Evolutionary conservation across 495 filamentous ascomycete genomes (phyloP).

Genomic region (Immersiella caudata): DNA sequence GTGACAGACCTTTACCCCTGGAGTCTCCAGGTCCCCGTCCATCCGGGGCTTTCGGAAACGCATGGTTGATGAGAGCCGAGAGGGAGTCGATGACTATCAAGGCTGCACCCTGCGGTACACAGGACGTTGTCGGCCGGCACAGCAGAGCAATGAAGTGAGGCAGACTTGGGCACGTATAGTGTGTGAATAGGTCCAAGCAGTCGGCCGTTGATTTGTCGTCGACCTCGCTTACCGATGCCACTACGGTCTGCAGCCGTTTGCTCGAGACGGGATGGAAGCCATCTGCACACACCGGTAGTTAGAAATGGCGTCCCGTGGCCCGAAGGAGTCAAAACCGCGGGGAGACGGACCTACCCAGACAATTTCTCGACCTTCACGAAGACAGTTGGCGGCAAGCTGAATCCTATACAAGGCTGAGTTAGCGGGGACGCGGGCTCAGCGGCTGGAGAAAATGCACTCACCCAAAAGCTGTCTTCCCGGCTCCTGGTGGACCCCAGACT

Average conservation of each 20-base stretch:
- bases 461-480: conserved; percentile 86
- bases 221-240: conserved; percentile 10
- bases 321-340: conserved; percentile 13
- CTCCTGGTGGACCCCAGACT: conserved; percentile 84
- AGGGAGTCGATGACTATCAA: conserved; percentile 79
- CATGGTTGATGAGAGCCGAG: conserved; percentile 70
- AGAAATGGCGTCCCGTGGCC: conserved; percentile 16
- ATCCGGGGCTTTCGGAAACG: conserved; percentile 59
- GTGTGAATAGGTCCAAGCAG: conserved; percentile 28
- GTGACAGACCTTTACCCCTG: conserved; percentile 32
- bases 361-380: conserved; percentile 64
- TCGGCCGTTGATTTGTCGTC: conserved; percentile 8
- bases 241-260: conserved; percentile 30
- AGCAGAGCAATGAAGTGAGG: conserved; percentile 79
- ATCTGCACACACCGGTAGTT: conserved; percentile 30
- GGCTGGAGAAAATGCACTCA: conserved; percentile 39
- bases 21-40: conserved; percentile 26
- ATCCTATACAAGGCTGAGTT: conserved; percentile 51
- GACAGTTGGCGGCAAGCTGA: conserved; percentile 65
- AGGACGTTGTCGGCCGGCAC: conserved; percentile 58
- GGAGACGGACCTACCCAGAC: conserved; percentile 80
- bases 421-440: neutral
- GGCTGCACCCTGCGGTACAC: conserved; percentile 61
- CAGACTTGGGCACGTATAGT: conserved; percentile 56
- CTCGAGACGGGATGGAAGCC: conserved; percentile 38